Conservation (phyloP, 805 yeast species). For the Naumovozyma baii region DNA sequence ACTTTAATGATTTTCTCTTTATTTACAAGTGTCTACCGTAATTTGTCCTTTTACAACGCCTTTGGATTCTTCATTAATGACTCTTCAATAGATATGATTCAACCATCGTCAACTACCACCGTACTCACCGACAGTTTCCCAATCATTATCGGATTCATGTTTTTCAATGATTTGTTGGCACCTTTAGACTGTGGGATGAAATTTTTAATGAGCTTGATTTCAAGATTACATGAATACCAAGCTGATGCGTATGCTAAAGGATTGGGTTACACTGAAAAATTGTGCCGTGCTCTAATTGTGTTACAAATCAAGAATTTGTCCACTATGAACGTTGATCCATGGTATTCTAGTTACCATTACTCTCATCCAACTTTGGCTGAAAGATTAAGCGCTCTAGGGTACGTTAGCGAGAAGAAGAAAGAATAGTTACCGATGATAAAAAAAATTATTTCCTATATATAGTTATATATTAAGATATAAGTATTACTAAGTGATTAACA, state of each 20-base stretch:
- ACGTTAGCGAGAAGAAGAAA: slow-evolving; percentile 27
- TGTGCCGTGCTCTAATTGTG: slow-evolving; percentile 63
- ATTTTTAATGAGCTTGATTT: slow-evolving; percentile 56
- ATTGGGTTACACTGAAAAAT: slow-evolving; percentile 58
- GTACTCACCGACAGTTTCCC: slow-evolving; percentile 45
- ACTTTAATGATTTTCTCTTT: slow-evolving; percentile 55
- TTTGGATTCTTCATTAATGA: slow-evolving; percentile 53
- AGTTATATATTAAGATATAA: too few species aligned
- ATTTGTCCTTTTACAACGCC: slow-evolving; percentile 63
- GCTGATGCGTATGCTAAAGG: slow-evolving; percentile 82
- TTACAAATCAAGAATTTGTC: slow-evolving; percentile 74
- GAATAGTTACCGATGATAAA: too few species aligned
- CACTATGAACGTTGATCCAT: slow-evolving; percentile 81
- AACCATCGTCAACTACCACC: slow-evolving; percentile 5
- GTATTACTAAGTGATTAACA: too few species aligned
- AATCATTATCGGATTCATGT: slow-evolving; percentile 65
- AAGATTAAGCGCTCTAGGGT: slow-evolving; percentile 67
- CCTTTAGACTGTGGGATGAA: slow-evolving; percentile 66
- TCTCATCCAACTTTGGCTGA: slow-evolving; percentile 90
- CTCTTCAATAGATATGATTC: slow-evolving; percentile 1
- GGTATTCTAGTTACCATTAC: slow-evolving; percentile 79
- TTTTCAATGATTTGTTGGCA: slow-evolving; percentile 67
- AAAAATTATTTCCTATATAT: too few species aligned
- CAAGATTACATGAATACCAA: slow-evolving; percentile 85
- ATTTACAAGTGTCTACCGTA: slow-evolving; percentile 73